Percentiles rank a stretch among this genome's conserved stretches.
Evolutionary conservation across 306 rosid genomes (phyloP).

Genomic region (Medicago truncatula): DNA sequence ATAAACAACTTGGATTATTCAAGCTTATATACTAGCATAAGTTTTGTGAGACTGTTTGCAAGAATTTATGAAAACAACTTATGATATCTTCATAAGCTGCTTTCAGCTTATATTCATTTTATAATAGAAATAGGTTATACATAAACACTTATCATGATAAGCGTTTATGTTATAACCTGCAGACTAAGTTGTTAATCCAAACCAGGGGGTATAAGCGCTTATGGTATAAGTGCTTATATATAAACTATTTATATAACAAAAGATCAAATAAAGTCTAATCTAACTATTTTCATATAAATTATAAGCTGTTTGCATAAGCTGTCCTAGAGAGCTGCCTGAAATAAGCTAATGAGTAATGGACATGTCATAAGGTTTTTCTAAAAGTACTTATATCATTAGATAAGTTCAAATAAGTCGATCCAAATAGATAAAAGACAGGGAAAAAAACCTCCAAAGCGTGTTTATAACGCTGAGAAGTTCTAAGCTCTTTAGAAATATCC

Average conservation of each 20-base stretch:
- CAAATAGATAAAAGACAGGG: conserved; percentile 1
- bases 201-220: neutral
- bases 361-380: neutral
- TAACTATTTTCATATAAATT: neutral
- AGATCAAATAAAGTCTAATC: neutral
- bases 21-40: no score
- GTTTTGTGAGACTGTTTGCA: no score
- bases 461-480: conserved; percentile 79
- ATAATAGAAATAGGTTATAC: no score
- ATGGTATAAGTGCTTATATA: neutral
- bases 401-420: neutral
- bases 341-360: neutral
- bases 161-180: no score
- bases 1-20: no score
- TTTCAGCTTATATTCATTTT: no score
- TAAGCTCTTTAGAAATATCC: conserved; percentile 78
- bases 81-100: no score
- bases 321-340: neutral
- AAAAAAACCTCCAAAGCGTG: conserved; percentile 87
- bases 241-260: neutral
- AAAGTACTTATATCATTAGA: neutral
- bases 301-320: neutral
- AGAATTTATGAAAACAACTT: no score
- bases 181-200: no score
- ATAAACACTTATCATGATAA: no score